phyloP scores from a whole-genome alignment of 129 eudicot genomes.

The Kitagawia praeruptora region DNA sequence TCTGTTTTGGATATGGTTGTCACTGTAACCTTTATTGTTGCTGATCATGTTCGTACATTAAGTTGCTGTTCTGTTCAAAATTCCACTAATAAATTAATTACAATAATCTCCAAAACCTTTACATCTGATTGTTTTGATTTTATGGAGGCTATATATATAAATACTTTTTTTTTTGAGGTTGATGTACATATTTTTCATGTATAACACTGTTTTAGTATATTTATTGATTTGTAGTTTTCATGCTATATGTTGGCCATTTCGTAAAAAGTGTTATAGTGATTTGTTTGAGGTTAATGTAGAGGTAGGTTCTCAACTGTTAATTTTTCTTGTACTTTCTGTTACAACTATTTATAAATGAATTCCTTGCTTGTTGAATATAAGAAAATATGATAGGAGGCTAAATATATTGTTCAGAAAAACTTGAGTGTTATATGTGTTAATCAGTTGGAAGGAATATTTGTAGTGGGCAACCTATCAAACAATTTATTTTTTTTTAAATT shows the following conservation, averaged over 20 bases:
- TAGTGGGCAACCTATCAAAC: not conserved
- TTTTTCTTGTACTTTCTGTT: not conserved
- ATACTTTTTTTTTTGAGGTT: too few species aligned
- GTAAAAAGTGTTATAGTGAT: not conserved
- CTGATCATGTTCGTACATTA: not conserved
- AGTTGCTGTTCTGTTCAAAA: not conserved
- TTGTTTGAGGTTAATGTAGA: not conserved
- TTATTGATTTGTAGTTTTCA: not conserved
- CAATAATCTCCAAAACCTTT: not conserved
- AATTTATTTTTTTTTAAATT: not conserved
- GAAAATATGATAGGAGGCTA: not conserved
- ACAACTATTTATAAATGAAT: not conserved
- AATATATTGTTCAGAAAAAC: not conserved
- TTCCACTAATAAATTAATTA: not conserved
- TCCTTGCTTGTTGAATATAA: not conserved
- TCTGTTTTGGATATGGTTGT: not conserved
- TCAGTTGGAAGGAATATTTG: not conserved
- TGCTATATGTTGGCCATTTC: not conserved
- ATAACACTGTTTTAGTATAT: not conserved
- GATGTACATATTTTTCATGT: not conserved
- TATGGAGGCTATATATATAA: not conserved
- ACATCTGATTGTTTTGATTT: not conserved
- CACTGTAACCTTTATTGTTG: not conserved
- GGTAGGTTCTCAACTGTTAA: not conserved
- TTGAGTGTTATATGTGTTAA: not conserved